A percentile compares a stretch with the other conserved stretches of the same genome.
Conservation (phyloP, 2,329 filamentous ascomycete species). For the Talaromyces atroroseus region DNA sequence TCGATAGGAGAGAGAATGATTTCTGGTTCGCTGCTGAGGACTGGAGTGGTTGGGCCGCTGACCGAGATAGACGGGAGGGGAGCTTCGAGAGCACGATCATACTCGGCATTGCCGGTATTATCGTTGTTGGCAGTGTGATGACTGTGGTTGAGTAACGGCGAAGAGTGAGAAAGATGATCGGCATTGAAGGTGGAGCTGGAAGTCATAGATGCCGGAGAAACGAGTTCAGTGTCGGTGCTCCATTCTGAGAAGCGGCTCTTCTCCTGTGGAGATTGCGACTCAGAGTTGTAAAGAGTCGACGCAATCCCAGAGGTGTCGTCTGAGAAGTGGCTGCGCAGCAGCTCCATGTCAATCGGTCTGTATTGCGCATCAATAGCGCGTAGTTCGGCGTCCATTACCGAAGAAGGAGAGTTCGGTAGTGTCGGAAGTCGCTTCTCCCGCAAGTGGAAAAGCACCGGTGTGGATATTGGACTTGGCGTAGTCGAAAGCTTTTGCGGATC, state of each 20-base stretch:
- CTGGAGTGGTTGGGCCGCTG: conserved; percentile 34
- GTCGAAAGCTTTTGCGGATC: conserved; percentile 11
- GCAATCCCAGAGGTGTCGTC: conserved; percentile 32
- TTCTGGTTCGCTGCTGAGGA: conserved; percentile 28
- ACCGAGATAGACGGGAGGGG: conserved; percentile 16
- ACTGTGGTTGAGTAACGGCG: background rate
- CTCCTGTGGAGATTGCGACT: conserved; percentile 21
- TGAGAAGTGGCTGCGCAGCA: conserved; percentile 39
- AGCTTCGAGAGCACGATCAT: conserved; percentile 10
- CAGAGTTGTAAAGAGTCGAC: conserved; percentile 17
- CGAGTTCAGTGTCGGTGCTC: conserved; percentile 33
- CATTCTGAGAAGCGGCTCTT: conserved; percentile 38
- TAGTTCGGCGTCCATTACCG: conserved; percentile 39
- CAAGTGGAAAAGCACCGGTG: conserved; percentile 24
- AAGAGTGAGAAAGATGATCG: conserved; percentile 1
- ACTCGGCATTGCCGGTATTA: background rate
- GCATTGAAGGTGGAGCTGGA: conserved; percentile 30
- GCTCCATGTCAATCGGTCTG: conserved; percentile 27
- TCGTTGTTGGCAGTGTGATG: background rate
- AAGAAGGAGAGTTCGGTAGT: conserved; percentile 43
- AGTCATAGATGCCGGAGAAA: conserved; percentile 32
- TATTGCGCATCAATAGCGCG: conserved; percentile 30
- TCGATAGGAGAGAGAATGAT: conserved; percentile 22
- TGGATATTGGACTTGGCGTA: conserved; percentile 17
- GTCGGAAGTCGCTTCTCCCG: conserved; percentile 40